These are phyloP conservation scores for Darksidea phi DNA, from an alignment of 495 filamentous ascomycete species.

Conservation along the genomic window DNA sequence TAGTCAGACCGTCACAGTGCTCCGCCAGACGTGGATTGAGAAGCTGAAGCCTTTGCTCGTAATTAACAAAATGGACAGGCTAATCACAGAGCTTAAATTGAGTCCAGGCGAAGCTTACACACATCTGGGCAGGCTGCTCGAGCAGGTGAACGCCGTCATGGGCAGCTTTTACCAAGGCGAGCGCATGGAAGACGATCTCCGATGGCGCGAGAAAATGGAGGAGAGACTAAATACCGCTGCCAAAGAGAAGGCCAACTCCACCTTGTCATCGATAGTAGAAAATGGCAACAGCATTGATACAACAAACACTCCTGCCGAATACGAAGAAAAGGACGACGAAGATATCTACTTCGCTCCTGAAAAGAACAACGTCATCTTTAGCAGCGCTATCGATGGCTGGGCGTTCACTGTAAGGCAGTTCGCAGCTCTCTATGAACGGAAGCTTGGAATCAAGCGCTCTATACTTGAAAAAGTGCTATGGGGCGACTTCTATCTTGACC, in stretches of 20 bases:
- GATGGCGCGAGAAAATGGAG: constrained; percentile 93
- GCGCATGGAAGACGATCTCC: constrained; percentile 96
- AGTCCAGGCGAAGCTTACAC: constrained; percentile 83
- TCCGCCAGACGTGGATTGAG: constrained; percentile 94
- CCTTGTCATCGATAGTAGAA: constrained; percentile 18
- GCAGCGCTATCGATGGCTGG: constrained; percentile 96
- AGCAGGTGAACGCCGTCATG: constrained; percentile 95
- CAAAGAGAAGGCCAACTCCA: constrained; percentile 48
- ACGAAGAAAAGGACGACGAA: constrained; percentile 91
- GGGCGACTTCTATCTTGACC: constrained; percentile 96
- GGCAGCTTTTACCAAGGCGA: constrained; percentile 98
- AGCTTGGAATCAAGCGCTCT: constrained; percentile 90
- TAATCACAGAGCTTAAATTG: constrained; percentile 92
- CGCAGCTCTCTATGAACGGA: constrained; percentile 90
- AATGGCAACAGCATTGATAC: constrained; percentile 52
- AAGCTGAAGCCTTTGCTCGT: constrained; percentile 91
- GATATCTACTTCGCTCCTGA: constrained; percentile 98
- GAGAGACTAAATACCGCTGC: constrained; percentile 60
- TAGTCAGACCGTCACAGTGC: constrained; percentile 95
- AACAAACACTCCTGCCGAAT: constrained; percentile 48
- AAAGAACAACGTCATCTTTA: constrained; percentile 98
- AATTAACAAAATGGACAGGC: constrained; percentile 96
- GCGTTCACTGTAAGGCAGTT: constrained; percentile 96
- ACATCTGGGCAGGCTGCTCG: constrained; percentile 84
- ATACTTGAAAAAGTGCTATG: constrained; percentile 92